Evolutionary conservation across 495 filamentous ascomycete genomes (phyloP), one percentile per base, ranked within the genome.

Genomic region (Hyaloscypha hepaticicola): DNA sequence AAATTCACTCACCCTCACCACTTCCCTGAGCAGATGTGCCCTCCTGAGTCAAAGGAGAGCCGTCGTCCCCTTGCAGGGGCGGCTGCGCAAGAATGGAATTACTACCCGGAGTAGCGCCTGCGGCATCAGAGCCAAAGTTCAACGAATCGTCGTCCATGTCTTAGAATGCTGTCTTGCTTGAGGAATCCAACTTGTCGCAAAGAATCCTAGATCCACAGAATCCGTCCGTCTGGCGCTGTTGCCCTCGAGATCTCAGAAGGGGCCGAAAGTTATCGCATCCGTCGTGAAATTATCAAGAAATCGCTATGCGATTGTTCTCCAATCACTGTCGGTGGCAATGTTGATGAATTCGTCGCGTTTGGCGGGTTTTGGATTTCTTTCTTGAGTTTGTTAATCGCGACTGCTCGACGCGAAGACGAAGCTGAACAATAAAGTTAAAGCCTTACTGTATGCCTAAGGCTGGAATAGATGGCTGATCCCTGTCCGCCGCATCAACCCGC

Each of bases 131-230:
- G 71, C 77, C 84, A 67, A 82, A 86, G 71, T 73, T 82, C 60
- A 79, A 71, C 49, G 77, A 77, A 52, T 76, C 75, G 55, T 83
- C 83, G 60, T 87, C 84, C 84, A 87, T 87, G 25, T 68, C 72
- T 60, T 49, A n/a, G 25, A 52, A 33, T 2, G 41, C 11, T 33
- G 58, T 48, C 48, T 60, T 48, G 22, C 49, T 48, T 8, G 34
- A 57, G 31, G 45, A 66, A 66, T 64, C 55, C 25, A 50, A 53
- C 53, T 65, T 65, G 73, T 68, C 70, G 64, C 67, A 66, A 65
- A 65, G 53, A 34, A 28, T 53, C 57, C 31, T 41, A 28, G 27
- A 14, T 53, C 58, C 22, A 24, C 41, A 34, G 33, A 28, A 28
- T 51, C 41, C 38, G 4, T n/a, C 26, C 38, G 55, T 21, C 55